Evolutionary conservation across 805 yeast genomes (phyloP), one percentile per base, ranked within the genome.

Genomic region (Jamesozyma hellenica): DNA sequence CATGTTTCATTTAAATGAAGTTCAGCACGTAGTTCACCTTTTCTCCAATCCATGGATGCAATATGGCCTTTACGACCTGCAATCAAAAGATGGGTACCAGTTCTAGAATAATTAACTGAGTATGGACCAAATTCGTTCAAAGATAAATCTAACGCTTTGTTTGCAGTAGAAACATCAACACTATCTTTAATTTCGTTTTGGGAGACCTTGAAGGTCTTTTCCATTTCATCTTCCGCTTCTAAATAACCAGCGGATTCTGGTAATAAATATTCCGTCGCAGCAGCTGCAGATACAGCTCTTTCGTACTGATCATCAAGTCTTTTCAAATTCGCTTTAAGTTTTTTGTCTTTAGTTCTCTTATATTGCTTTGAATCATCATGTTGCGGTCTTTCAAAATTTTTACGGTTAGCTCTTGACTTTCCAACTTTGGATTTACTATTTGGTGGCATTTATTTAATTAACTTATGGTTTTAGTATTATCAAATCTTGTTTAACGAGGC

Each of bases 31-130:
- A 90, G 64, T 30, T 67, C 69, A 12, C 97, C 97, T 30, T 77
- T 75, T 56, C 94, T 76, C 96, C 98, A 92, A 64, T 92, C 96
- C 69, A 92, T 80, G 2, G 92, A 76, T 0, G 98, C 97, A 38
- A 92, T 77, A 66, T 92, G 98, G 3, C 99, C 99, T 58, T 85
- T 86, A 35, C 71, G 70, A 15, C 99, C 99, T 10, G 88, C 92
- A 17, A 92, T 65, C 28, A 92, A 68, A 36, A 92, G 60, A 46
- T 80, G 81, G 45, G 95, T 77, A 40, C 99, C 98, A 51, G 86
- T 86, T 60, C 90, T 71, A 2, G 92, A 74, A 58, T 81, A 92
- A 58, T 90, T 87, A 9, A 83, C 56, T 4, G 69, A 63, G 56
- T 92, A 92, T 1, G 98, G 96, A 0, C 97, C 97, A 56, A 78